Base-by-base conservation (phyloP, 163 green algal species). In the Chloroidium sp. region DNA sequence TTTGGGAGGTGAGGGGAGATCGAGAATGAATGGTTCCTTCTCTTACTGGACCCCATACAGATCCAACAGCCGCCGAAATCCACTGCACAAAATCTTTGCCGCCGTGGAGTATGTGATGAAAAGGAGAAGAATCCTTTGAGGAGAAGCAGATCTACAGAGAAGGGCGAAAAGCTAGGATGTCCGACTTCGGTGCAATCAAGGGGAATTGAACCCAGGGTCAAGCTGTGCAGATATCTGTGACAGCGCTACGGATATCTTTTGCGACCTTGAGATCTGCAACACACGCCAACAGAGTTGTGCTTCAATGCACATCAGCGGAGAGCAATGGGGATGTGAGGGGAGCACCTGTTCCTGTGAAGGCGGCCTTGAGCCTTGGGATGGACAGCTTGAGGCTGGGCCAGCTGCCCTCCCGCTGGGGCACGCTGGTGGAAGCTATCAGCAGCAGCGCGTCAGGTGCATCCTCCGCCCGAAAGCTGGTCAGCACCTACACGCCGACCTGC, bases 301-400 rank as follows among this genome's bases (percentile, higher is more conserved):
- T 10, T n/a, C 76, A 77, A 77, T 4, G 10, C 57, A 14, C 74
- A 77, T 62, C 8, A 4, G 10, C 8, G 74, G 4, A 36, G 4
- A 77, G 14, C 4, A 36, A 8, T 62, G 74, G 4, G 74, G 4
- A 59, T 59, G 60, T 79, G 76, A 72, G 59, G 76, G 3, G 13
- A 82, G 1, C 78, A 91, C 91, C 92, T 84, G 92, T 96, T 1
- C 93, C 93, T 10, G 93, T 96, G 84, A 95, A 96, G 85, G 95
- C 94, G 0, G 84, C 88, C 0, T 88, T 69, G 60, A 95, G 81
- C 0, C 86, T 82, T 0, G 90, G 90, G 2, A 97, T 90, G 0
- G 77, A 67, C 75, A 95, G 78, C n/a, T 76, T 77, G 61, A 95
- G 82, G 60, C 76, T 69, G 81, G 82, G 69, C 57, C 69, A 69